A percentile compares a stretch with the other conserved stretches of the same genome.
These are phyloP conservation scores for Achaetomiella virescens DNA, from an alignment of 495 filamentous ascomycete species.

Conservation along the genomic window DNA sequence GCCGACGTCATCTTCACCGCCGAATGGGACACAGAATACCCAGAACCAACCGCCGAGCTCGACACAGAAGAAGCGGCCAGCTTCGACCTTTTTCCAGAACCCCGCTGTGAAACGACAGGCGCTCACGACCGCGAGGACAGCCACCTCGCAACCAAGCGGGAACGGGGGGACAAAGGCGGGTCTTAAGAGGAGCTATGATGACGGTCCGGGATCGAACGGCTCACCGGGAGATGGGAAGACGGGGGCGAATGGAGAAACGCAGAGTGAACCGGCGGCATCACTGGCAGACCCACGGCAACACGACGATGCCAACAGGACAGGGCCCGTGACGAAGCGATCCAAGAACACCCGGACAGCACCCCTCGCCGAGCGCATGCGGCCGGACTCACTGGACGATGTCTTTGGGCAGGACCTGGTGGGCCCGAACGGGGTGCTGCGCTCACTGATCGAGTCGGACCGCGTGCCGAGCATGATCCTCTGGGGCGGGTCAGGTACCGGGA, in stretches of 20 bases:
- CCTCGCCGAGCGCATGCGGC: conserved; percentile 90
- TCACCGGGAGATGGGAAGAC: conserved; percentile 20
- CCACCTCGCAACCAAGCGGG: conserved; percentile 25
- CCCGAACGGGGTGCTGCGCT: conserved; percentile 70
- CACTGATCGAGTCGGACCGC: conserved; percentile 80
- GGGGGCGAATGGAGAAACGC: conserved; percentile 13
- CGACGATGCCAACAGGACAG: neutral
- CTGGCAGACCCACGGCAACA: conserved; percentile 8
- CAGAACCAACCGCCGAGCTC: conserved; percentile 27
- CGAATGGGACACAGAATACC: conserved; percentile 36
- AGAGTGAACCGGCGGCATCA: conserved; percentile 1
- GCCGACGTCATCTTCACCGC: conserved; percentile 22
- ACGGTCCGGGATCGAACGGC: conserved; percentile 33
- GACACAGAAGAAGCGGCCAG: conserved; percentile 46
- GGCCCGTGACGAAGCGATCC: conserved; percentile 46
- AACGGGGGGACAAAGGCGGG: conserved; percentile 11
- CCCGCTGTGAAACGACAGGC: conserved; percentile 52
- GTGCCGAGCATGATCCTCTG: conserved; percentile 95
- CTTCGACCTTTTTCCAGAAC: conserved; percentile 74
- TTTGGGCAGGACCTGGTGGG: conserved; percentile 91
- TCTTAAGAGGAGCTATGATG: conserved; percentile 40
- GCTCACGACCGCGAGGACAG: conserved; percentile 16
- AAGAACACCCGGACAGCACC: conserved; percentile 71
- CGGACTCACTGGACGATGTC: conserved; percentile 74
- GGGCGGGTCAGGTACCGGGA: conserved; percentile 88